phyloP scores from a whole-genome alignment of 1,139 yeast genomes.

The Yamadazyma atmosphaerica region DNA sequence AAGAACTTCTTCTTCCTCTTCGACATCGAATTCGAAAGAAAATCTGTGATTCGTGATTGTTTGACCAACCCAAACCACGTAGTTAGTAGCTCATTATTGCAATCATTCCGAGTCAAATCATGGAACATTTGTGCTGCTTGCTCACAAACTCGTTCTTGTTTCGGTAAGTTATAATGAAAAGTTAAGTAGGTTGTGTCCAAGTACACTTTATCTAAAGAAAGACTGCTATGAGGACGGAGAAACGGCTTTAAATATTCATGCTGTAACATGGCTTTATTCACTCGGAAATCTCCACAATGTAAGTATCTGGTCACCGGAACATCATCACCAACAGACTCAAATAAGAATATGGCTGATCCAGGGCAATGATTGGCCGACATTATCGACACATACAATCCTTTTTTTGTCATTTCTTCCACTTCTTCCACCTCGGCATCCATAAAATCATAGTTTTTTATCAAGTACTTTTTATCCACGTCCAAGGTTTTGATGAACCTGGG shows the following conservation, averaged over 20 bases:
- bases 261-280: conserved; percentile 46
- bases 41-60: conserved; percentile 50
- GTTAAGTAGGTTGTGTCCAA: conserved; percentile 87
- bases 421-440: conserved; percentile 16
- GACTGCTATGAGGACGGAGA: conserved; percentile 20
- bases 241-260: conserved; percentile 32
- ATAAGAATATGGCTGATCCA: conserved; percentile 81
- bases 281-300: conserved; percentile 94
- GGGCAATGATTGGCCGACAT: conserved; percentile 95
- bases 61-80: conserved; percentile 39
- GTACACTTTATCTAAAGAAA: conserved; percentile 53
- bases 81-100: conserved; percentile 25
- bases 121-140: conserved; percentile 56
- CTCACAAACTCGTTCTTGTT: conserved; percentile 66
- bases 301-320: conserved; percentile 39
- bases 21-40: conserved; percentile 14
- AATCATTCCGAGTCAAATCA: conserved; percentile 27
- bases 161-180: conserved; percentile 74
- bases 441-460: conserved; percentile 16
- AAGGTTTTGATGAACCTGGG: conserved; percentile 51
- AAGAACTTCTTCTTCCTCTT: conserved; percentile 44
- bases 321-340: conserved; percentile 48
- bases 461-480: conserved; percentile 42
- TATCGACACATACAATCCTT: conserved; percentile 58
- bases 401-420: conserved; percentile 20